phyloP scores from a whole-genome alignment of 257 asterid genomes.

The Solanum rostratum region DNA sequence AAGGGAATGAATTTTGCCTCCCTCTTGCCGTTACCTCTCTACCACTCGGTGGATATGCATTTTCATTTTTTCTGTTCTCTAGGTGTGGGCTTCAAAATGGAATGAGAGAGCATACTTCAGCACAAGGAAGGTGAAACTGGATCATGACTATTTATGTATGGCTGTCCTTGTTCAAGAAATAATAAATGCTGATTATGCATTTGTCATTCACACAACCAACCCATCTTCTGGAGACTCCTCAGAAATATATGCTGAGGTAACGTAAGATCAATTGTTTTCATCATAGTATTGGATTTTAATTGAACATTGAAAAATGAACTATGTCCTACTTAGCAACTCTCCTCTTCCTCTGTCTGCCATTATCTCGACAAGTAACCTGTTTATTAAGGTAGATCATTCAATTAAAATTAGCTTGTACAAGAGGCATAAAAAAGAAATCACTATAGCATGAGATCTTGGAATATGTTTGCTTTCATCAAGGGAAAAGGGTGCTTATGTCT shows the following conservation, averaged over 20 bases:
- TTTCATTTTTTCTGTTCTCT: neutral
- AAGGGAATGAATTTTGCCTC: neutral
- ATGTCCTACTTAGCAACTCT: neutral
- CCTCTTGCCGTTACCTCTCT: neutral
- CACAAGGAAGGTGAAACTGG: slow-evolving; percentile 89
- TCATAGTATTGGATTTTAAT: neutral
- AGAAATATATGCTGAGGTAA: slow-evolving; percentile 95
- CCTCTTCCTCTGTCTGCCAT: neutral
- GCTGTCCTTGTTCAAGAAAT: slow-evolving; percentile 99
- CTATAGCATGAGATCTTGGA: neutral
- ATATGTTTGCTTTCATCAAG: neutral
- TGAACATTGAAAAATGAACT: neutral
- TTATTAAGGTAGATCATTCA: neutral
- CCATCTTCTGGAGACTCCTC: slow-evolving; percentile 92
- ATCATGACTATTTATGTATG: slow-evolving; percentile 93
- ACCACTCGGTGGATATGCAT: neutral
- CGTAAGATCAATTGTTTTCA: neutral
- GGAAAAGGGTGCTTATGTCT: neutral
- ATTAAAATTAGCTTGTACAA: neutral
- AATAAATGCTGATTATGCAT: slow-evolving; percentile 95
- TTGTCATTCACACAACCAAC: slow-evolving; percentile 95
- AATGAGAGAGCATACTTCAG: slow-evolving; percentile 98
- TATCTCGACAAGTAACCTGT: neutral
- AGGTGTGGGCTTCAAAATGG: slow-evolving; percentile 99
- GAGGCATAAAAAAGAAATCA: neutral